Evolutionary conservation across 2,329 filamentous ascomycete genomes (phyloP).

Genomic region (Peltaster fructicola): DNA sequence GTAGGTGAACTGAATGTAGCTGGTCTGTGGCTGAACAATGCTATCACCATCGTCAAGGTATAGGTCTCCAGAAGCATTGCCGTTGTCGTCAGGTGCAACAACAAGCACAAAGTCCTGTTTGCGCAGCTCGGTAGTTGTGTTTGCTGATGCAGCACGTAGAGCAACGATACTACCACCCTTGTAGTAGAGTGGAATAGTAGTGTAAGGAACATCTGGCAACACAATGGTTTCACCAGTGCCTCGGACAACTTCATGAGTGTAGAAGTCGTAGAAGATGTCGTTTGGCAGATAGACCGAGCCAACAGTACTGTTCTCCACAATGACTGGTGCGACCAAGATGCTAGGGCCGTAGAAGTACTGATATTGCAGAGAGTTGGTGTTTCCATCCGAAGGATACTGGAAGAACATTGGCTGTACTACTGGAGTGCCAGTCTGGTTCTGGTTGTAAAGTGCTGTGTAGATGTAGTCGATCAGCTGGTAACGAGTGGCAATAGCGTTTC

Average conservation of each 20-base stretch:
- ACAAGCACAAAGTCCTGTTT: conserved; percentile 53
- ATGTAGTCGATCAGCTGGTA: conserved; percentile 65
- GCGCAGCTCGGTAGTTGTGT: conserved; percentile 46
- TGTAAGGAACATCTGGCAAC: conserved; percentile 28
- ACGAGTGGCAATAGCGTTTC: conserved; percentile 51
- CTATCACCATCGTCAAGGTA: conserved; percentile 66
- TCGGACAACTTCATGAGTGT: conserved; percentile 30
- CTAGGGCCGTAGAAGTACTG: conserved; percentile 44
- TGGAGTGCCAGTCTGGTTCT: conserved; percentile 44
- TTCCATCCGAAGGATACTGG: conserved; percentile 42
- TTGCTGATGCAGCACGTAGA: conserved; percentile 35
- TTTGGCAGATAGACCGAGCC: conserved; percentile 40
- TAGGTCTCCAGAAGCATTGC: conserved; percentile 46
- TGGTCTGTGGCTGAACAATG: conserved; percentile 39
- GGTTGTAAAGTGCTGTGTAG: conserved; percentile 51
- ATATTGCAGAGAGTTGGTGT: conserved; percentile 33
- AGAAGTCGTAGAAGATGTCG: conserved; percentile 44
- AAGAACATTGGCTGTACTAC: conserved; percentile 56
- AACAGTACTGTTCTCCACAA: conserved; percentile 31
- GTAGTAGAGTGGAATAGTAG: conserved; percentile 48
- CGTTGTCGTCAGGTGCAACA: conserved; percentile 45
- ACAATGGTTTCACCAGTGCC: conserved; percentile 30
- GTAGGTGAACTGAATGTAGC: conserved; percentile 43
- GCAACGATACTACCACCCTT: conserved; percentile 49
- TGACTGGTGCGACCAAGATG: conserved; percentile 40